These are phyloP conservation scores for Saccharomyces hybrid DNA, from an alignment of 1,139 yeast genomes.

Conservation along the genomic window DNA sequence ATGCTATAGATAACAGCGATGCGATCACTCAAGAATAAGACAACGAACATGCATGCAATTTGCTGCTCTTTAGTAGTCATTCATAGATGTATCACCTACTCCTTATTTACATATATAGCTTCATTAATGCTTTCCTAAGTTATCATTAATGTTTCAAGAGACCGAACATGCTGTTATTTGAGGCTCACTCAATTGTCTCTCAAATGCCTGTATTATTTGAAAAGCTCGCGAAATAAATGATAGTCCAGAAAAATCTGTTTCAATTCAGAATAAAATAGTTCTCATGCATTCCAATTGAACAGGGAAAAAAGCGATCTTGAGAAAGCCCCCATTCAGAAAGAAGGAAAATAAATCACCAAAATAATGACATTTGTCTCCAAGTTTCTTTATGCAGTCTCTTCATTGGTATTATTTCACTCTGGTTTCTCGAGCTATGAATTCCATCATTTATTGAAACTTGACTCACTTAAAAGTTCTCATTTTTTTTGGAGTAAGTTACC, in stretches of 20 bases:
- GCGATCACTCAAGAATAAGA: neutral
- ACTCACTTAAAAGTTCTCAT: constrained; percentile 3
- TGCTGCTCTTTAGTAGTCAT: neutral
- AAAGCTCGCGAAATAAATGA: neutral
- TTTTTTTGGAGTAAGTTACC: constrained; percentile 17
- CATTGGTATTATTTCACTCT: constrained; percentile 26
- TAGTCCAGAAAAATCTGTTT: neutral
- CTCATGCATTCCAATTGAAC: neutral
- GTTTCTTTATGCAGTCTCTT: constrained; percentile 15
- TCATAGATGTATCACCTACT: neutral
- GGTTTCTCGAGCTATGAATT: constrained; percentile 32
- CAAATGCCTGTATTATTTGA: neutral
- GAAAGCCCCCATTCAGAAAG: neutral
- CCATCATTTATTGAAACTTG: constrained; percentile 20
- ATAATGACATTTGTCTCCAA: constrained; percentile 18
- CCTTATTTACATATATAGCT: neutral
- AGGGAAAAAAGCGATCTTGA: neutral
- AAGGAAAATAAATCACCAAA: neutral
- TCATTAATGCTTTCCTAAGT: neutral
- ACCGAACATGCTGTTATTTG: neutral
- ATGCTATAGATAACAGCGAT: neutral
- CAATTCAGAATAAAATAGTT: neutral
- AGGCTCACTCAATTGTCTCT: neutral
- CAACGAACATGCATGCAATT: neutral
- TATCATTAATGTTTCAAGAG: neutral